Evolutionary conservation across 371 early-diverging fungal genomes (phyloP).

Genomic region (Dinochytrium kinnereticum): DNA sequence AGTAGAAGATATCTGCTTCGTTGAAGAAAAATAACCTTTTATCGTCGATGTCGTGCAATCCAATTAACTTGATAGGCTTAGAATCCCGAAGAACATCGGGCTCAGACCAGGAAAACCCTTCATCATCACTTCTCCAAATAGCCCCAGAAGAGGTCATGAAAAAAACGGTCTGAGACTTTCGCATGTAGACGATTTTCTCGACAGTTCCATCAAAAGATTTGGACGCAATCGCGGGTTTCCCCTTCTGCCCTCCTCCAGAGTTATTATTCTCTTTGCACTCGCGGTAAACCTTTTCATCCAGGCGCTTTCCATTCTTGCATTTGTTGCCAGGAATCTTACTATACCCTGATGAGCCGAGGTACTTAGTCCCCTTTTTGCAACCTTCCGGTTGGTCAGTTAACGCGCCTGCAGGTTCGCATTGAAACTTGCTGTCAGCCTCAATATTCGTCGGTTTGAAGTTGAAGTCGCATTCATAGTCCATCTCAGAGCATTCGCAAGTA

Average conservation of each 20-base stretch:
- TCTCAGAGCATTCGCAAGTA: constrained; percentile 76
- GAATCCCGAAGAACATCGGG: constrained; percentile 11
- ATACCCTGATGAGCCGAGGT: constrained; percentile 81
- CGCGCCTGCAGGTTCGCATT: constrained; percentile 32
- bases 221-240: constrained; percentile 2
- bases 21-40: constrained; percentile 71
- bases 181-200: constrained; percentile 59
- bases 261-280: constrained; percentile 47
- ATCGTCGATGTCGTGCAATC: constrained; percentile 41
- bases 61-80: constrained; percentile 38
- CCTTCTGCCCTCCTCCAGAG: constrained; percentile 6
- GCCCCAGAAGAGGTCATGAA: constrained; percentile 17
- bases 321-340: constrained; percentile 67
- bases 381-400: constrained; percentile 44
- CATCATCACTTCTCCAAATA: constrained; percentile 41
- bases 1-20: constrained; percentile 58
- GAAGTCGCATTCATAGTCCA: constrained; percentile 86
- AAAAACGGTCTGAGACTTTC: constrained; percentile 55
- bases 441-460: constrained; percentile 27
- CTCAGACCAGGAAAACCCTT: constrained; percentile 46
- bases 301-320: constrained; percentile 59
- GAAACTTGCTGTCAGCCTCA: constrained; percentile 12
- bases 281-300: constrained; percentile 61
- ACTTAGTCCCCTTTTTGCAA: constrained; percentile 62
- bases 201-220: constrained; percentile 40